Evolutionary conservation across 306 rosid genomes (phyloP).

Genomic region (Albizia julibrissin): DNA sequence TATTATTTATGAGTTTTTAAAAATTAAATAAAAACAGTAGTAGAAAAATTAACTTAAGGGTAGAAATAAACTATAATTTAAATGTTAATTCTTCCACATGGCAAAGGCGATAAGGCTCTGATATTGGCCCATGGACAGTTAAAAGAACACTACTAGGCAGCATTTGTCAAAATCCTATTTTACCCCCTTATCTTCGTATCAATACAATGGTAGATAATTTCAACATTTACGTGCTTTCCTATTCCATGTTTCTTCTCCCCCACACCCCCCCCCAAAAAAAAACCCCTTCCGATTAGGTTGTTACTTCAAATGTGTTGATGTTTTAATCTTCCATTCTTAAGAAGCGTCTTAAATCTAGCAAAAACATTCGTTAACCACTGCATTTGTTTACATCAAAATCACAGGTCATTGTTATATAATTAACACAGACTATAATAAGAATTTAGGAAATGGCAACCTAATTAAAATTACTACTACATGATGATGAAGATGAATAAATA

Average conservation of each 20-base stretch:
- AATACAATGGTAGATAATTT: not conserved
- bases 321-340: not conserved
- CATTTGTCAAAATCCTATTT: not conserved
- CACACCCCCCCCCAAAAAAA: too few species aligned
- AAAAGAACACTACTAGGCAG: not conserved
- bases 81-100: not conserved
- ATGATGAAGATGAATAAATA: too few species aligned
- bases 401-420: not conserved
- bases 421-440: not conserved
- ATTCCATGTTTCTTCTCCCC: not conserved
- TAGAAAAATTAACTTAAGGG: not conserved
- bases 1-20: too few species aligned
- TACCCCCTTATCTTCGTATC: not conserved
- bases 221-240: not conserved
- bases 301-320: too few species aligned
- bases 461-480: not conserved
- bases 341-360: not conserved
- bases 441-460: not conserved
- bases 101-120: not conserved
- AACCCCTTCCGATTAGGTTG: too few species aligned
- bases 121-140: not conserved
- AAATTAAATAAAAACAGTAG: not conserved
- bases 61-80: not conserved
- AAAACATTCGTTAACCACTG: not conserved
- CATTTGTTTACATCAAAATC: not conserved